These are phyloP conservation scores for Magnolia officinalis DNA, from an alignment of 164 flowering plant species.

Conservation along the genomic window DNA sequence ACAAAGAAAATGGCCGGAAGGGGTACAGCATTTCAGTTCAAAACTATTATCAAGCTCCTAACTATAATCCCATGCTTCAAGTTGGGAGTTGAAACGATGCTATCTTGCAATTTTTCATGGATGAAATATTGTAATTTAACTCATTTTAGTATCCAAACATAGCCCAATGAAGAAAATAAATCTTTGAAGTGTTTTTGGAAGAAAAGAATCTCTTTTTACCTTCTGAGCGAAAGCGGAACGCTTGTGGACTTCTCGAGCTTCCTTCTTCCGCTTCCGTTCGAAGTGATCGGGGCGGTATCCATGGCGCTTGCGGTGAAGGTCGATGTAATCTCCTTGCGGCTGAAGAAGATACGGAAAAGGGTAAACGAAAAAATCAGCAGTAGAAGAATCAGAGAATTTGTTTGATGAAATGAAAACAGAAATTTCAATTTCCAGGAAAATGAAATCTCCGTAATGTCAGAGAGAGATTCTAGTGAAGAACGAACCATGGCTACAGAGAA, in stretches of 20 bases:
- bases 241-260: slow-evolving; percentile 90
- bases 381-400: not conserved
- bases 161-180: not conserved
- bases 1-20: no score
- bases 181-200: not conserved
- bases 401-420: no score
- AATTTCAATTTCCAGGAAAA: no score
- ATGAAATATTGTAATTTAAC: no score
- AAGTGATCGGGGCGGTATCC: slow-evolving; percentile 83
- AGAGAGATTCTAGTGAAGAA: no score
- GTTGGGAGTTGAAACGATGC: no score
- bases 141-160: not conserved
- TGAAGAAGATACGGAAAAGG: slow-evolving; percentile 17
- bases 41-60: no score
- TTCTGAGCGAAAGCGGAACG: slow-evolving; percentile 68
- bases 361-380: not conserved
- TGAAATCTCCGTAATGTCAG: no score
- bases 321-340: slow-evolving; percentile 99
- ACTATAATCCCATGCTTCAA: no score
- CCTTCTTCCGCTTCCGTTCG: slow-evolving; percentile 95
- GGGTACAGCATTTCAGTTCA: no score
- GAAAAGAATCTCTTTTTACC: slow-evolving; percentile 23
- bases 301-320: slow-evolving; percentile 78
- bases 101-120: not conserved
- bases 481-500: no score